phyloP scores from a whole-genome alignment of 352 stramenopile species.

The Phytophthora fragariaefolia region DNA sequence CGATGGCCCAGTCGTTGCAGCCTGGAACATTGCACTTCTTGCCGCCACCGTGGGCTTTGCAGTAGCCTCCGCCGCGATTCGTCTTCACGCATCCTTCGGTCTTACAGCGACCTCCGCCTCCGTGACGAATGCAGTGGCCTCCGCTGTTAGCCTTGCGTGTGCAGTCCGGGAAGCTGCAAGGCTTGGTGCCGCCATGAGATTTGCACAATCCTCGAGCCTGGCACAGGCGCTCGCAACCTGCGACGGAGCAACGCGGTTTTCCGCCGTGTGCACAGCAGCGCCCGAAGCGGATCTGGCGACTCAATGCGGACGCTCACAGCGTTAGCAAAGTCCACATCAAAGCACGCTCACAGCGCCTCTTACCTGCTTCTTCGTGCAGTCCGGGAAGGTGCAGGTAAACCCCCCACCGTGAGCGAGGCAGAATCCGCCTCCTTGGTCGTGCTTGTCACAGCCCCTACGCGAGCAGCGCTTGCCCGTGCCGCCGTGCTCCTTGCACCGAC shows the following conservation, averaged over 20 bases:
- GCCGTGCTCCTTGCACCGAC: constrained; percentile 80
- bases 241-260: constrained; percentile 68
- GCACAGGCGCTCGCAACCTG: constrained; percentile 71
- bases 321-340: constrained; percentile 10
- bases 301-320: constrained; percentile 1
- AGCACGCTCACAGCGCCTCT: neutral
- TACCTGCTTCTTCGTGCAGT: constrained; percentile 86
- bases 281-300: constrained; percentile 62
- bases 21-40: constrained; percentile 70
- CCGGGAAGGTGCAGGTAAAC: constrained; percentile 66
- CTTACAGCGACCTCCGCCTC: constrained; percentile 75
- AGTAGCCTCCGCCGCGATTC: constrained; percentile 81
- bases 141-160: constrained; percentile 75
- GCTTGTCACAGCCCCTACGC: constrained; percentile 70
- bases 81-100: constrained; percentile 71
- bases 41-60: constrained; percentile 79
- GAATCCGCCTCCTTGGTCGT: constrained; percentile 79
- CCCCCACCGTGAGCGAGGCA: constrained; percentile 80
- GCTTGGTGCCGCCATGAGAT: constrained; percentile 75
- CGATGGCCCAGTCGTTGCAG: constrained; percentile 80
- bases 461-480: constrained; percentile 76
- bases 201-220: constrained; percentile 81
- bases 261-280: constrained; percentile 81
- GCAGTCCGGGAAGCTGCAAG: constrained; percentile 66
- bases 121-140: constrained; percentile 85